These are phyloP conservation scores for Diaporthe sp. DNA, from an alignment of 2,329 filamentous ascomycete genomes.

Conservation along the genomic window DNA sequence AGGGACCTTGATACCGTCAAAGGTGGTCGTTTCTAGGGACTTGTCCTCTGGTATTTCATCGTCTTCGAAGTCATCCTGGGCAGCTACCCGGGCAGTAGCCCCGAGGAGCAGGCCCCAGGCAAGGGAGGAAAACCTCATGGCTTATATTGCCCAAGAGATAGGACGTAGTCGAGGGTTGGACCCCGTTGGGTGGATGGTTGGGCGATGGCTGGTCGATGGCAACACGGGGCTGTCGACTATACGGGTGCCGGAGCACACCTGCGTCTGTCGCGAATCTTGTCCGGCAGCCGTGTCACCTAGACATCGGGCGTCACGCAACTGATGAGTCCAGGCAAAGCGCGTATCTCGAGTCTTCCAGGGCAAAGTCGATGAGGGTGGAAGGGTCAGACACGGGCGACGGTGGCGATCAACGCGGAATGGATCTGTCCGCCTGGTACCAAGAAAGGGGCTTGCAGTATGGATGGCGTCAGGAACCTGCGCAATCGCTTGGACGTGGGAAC, in stretches of 20 bases:
- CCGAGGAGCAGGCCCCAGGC: conserved; percentile 60
- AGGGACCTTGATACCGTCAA: conserved; percentile 77
- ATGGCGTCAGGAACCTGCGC: conserved; percentile 12
- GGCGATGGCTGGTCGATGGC: conserved; percentile 10
- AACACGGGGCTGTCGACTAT: conserved; percentile 33
- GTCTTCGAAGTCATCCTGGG: conserved; percentile 49
- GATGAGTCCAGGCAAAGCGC: background rate
- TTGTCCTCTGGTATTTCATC: conserved; percentile 52
- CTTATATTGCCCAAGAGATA: conserved; percentile 38
- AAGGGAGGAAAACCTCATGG: conserved; percentile 61
- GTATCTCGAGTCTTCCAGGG: conserved; percentile 11
- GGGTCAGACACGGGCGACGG: conserved; percentile 32
- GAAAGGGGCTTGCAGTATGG: conserved; percentile 16
- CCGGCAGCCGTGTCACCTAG: conserved; percentile 28
- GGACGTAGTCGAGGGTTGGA: conserved; percentile 9
- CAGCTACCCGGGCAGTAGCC: conserved; percentile 56
- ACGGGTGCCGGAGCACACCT: conserved; percentile 36
- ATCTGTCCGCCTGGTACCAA: conserved; percentile 3
- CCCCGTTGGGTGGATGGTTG: background rate
- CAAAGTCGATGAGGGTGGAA: conserved; percentile 8
- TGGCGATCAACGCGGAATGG: conserved; percentile 35
- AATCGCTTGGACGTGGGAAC: background rate
- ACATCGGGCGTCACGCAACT: conserved; percentile 27
- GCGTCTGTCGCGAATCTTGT: conserved; percentile 35
- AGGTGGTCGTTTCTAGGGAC: conserved; percentile 65